Evolutionary conservation across 768 basidiomycete genomes (phyloP).

Genomic region (Steccherinum ochraceum): DNA sequence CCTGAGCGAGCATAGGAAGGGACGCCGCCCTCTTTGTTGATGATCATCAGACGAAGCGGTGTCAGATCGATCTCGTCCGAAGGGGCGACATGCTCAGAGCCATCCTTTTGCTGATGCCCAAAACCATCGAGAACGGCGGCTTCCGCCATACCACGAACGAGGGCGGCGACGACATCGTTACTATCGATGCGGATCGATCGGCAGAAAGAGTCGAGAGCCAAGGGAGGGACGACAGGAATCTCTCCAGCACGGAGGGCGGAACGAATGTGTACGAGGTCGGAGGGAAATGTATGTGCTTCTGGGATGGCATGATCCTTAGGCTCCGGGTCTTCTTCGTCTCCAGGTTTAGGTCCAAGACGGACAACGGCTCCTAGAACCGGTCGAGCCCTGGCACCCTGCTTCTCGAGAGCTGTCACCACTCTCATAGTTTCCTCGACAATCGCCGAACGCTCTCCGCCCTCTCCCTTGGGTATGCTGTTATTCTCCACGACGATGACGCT

Average conservation of each 20-base stretch:
- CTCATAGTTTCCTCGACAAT: constrained; percentile 81
- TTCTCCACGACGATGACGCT: constrained; percentile 94
- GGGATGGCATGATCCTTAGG: constrained; percentile 38
- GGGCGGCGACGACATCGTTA: constrained; percentile 83
- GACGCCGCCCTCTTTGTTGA: constrained; percentile 93
- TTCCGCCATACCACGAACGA: constrained; percentile 78
- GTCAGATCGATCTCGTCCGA: constrained; percentile 74
- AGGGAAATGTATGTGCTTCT: constrained; percentile 74
- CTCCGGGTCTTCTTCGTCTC: constrained; percentile 23
- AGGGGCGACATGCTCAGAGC: constrained; percentile 27
- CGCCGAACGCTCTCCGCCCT: constrained; percentile 58
- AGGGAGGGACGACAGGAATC: constrained; percentile 91
- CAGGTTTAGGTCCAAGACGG: constrained; percentile 72
- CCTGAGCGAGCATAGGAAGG: constrained; percentile 96
- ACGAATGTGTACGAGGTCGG: constrained; percentile 78
- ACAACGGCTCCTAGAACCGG: constrained; percentile 87
- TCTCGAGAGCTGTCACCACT: constrained; percentile 74
- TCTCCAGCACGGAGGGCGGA: constrained; percentile 90
- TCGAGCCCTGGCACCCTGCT: constrained; percentile 79
- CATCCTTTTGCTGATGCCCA: constrained; percentile 25
- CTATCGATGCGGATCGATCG: constrained; percentile 80
- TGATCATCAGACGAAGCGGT: constrained; percentile 94
- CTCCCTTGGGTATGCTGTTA: constrained; percentile 65
- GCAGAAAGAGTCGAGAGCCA: constrained; percentile 88
- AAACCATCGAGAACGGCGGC: constrained; percentile 44